Conservation (phyloP, 2,329 filamentous ascomycete genomes). For the Fusarium secorum region DNA sequence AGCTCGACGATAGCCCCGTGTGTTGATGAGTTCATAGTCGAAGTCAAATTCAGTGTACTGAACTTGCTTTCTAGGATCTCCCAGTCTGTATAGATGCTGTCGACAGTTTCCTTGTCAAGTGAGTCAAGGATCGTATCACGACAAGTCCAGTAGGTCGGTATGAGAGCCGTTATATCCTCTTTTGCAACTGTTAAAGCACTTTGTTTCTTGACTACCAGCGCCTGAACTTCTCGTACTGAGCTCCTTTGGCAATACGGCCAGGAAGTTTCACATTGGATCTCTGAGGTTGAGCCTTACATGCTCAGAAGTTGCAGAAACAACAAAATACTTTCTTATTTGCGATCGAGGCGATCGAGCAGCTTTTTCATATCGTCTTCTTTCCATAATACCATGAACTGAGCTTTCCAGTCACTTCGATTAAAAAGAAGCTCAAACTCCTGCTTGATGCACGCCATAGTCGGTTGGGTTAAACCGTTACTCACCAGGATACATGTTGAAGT, state of each 20-base stretch:
- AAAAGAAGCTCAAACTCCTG: background rate
- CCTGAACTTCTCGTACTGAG: rapidly evolving
- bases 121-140: background rate
- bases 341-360: background rate
- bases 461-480: rapidly evolving
- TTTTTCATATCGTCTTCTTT: rapidly evolving
- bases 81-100: background rate
- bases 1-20: background rate
- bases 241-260: background rate
- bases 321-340: background rate
- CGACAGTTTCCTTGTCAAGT: rapidly evolving
- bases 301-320: background rate
- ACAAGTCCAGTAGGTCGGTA: background rate
- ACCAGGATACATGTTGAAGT: rapidly evolving
- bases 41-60: background rate
- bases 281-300: rapidly evolving
- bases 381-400: rapidly evolving
- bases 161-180: background rate
- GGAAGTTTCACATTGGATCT: rapidly evolving
- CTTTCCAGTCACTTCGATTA: rapidly evolving
- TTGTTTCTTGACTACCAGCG: background rate
- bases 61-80: rapidly evolving
- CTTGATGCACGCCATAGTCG: rapidly evolving
- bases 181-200: rapidly evolving
- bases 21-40: background rate